Base-by-base conservation (phyloP, 257 asterid genomes). In the Coffea canephora region DNA sequence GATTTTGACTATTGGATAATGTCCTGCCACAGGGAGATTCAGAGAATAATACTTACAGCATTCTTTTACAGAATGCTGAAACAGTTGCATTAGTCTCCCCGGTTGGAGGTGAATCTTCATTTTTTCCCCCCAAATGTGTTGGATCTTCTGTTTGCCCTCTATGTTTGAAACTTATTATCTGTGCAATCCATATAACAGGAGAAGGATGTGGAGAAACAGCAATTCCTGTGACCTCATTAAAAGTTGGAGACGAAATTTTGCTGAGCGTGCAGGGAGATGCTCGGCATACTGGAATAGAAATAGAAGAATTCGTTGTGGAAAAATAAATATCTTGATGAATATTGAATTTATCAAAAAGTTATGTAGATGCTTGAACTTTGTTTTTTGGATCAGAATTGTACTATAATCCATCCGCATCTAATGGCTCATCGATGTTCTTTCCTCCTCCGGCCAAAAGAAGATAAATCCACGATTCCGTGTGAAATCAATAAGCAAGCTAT, bases 1-100 rank as follows among this genome's bases (percentile, higher is more conserved):
- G 55, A 69, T 81, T 16, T 65, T 70, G 7, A 25, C 39, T 77
- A 27, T 11, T 54, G 45, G 49, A 68, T 49, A 49, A 41, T 74
- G 25, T 84, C 80, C 74, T 75, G 12, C 76, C 84, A 73, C 92
- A 92, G 97, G 81, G 75, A 80, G 87, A 90, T 74, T 75, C 82
- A 25, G 91, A 83, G 57, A 57, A 83, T 45, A 84, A 83, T 68
- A 88, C 83, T 78, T 94, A 85, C 87, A 89, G 88, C 85, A 93
- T 93, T 80, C 93, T 94, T 70, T 45, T 94, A 78, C 98, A 94
- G 79, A 94, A 93, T 69, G 98, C 97, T 48, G 98, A 93, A 83
- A 94, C 98, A 1, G 97, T 94, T 71, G 88, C 95, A 55, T 76
- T 93, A 59, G 88, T 94, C 77, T 79, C 96, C n/a, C 73, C 88